Evolutionary conservation across 2,329 filamentous ascomycete genomes (phyloP), one percentile per base, ranked within the genome.

Genomic region (Xylariaceae sp.): DNA sequence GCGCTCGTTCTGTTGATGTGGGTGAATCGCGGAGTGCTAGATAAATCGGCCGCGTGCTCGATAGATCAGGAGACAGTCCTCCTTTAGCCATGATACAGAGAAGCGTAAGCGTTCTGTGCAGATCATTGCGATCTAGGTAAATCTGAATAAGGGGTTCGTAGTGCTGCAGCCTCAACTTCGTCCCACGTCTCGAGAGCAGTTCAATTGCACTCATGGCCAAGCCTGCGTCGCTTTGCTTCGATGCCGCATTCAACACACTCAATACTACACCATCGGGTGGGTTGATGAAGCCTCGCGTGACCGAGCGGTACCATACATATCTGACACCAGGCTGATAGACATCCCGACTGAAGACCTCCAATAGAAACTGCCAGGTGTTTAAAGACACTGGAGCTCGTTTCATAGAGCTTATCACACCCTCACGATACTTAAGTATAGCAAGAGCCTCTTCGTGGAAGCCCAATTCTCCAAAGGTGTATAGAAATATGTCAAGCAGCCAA

Each of bases 401-500:
- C 41, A 58, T 3, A 10, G 61, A 17, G 34, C 61, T 58, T 17
- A 59, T 59, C 48, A 71, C 59, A n/a, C 73, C 70, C 17, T 75
- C 74, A 30, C 88, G 82, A 61, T 82, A 77, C 55, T 82, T 79
- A 64, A 94, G 78, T 30, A 96, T 75, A 50, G 82, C 77, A 61
- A 92, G 77, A 10, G 91, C 87, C 69, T 94, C 90, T 56, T 94
- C 89, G 39, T 92, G 77, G 71, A 94, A 92, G 5, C 84, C 83
- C 48, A 83, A 78, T 60, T 89, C 86, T 50, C 85, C 85, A 48
- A 97, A 82, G 17, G 83, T 83, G 69, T 89, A 89, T 57, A 92
- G 80, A 56, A 92, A 86, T 61, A 93, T 82, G 67, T 92, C 88
- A 68, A 88, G 87, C 6, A 96, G 78, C 92, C 92, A 97, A 0